Evolutionary conservation across 2,329 filamentous ascomycete species (phyloP).

Genomic region (Diaporthe nobilis): DNA sequence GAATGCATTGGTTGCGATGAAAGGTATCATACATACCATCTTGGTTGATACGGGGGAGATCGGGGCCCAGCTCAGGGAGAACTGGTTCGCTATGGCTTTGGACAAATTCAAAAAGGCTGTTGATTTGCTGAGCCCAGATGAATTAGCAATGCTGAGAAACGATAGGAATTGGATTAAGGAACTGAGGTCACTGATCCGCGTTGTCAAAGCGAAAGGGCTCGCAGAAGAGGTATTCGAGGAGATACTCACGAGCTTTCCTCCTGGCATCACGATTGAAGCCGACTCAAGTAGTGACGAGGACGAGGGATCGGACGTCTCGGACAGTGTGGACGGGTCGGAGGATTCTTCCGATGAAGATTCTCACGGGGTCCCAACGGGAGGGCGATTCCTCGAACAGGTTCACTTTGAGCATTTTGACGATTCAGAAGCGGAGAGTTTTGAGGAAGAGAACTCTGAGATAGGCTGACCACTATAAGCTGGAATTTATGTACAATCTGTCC

Average conservation of each 20-base stretch:
- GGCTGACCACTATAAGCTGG: not conserved
- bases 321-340: not conserved
- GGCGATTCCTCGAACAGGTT: not conserved
- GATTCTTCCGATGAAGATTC: not conserved
- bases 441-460: constrained; percentile 5
- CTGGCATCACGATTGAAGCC: not conserved
- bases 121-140: not conserved
- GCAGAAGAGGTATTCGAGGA: not conserved
- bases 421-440: not conserved
- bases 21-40: not conserved
- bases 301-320: not conserved
- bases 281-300: not conserved
- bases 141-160: not conserved
- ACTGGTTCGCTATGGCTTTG: not conserved
- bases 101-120: constrained; percentile 19
- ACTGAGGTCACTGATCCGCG: not conserved
- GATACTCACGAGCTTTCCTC: not conserved
- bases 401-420: not conserved
- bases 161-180: constrained; percentile 14
- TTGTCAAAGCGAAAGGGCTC: not conserved
- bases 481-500: not conserved
- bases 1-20: constrained; percentile 31
- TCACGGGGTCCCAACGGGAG: not conserved
- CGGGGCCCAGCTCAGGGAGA: constrained; percentile 17
- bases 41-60: constrained; percentile 11